Base-by-base conservation (phyloP, 202 grass and related monocot genomes). In the Panicum hallii region DNA sequence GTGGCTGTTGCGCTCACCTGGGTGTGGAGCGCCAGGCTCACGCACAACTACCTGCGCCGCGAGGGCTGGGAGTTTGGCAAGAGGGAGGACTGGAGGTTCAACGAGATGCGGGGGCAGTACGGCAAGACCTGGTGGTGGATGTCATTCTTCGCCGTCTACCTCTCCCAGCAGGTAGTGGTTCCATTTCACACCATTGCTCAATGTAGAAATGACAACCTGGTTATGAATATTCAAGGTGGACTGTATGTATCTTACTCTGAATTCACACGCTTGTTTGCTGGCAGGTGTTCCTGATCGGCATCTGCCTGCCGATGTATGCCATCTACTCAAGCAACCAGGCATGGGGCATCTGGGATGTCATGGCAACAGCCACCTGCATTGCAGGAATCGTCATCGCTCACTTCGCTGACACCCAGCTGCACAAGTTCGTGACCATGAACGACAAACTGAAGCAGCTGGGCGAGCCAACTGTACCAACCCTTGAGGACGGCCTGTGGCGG, bases 41-140 rank as follows among this genome's bases (percentile, higher is more conserved):
- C 96, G 13, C 96, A 99, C 84, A 99, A 95, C 90, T 99, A 99
- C 85, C 86, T 99, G 38, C 81, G 96, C 81, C 87, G 96, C 71
- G 93, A 99, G 76, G 87, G 75, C n/a, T 99, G 96, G 96, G 74
- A 83, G 50, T 86, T 90, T 52, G 96, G 96, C 1, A 92, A 82
- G 82, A 87, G 79, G 78, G 96, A 99, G 79, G 93, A 99, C 83
- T 97, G 94, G 94, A 83, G 94, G 83, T 94, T 97, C 80, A 77
- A 57, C 16, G 91, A 99, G 82, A 89, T 99, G 96, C 92, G 96
- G 10, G 77, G 56, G 3, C 87, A 99, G 86, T 95, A 99, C 16
- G 93, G 96, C 44, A 89, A 63, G 7, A 69, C 79, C 0, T 99
- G 96, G 93, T 99, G 96, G 96, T 99, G 89, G 93, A 90, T 99